Conservation (phyloP, 192 early-diverging fungal genomes). For the Coemansia asiatica region DNA sequence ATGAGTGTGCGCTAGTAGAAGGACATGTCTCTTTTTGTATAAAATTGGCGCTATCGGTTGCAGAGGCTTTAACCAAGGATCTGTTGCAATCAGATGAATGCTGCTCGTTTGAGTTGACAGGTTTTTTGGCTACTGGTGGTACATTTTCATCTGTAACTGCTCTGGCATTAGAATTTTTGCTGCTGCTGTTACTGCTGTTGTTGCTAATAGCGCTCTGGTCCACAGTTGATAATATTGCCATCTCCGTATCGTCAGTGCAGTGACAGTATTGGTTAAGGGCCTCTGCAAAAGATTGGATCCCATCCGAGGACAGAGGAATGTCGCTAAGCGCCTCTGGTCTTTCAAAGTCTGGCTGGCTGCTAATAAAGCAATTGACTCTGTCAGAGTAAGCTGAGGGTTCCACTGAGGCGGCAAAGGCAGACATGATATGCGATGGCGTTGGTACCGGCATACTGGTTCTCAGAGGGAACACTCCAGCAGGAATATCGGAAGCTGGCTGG, state of each 20-base stretch:
- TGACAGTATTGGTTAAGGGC: constrained; percentile 17
- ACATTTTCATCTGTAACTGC: not conserved
- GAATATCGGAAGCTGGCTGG: not conserved
- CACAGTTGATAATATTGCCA: not conserved
- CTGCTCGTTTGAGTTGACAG: not conserved
- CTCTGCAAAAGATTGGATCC: constrained; percentile 17
- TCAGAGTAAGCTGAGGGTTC: constrained; percentile 1
- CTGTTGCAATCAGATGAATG: no score
- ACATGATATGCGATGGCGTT: constrained; percentile 7
- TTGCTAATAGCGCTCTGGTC: no score
- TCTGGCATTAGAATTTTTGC: not conserved
- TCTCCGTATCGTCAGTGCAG: not conserved
- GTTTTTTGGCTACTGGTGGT: not conserved
- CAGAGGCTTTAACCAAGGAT: no score
- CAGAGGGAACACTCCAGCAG: not conserved
- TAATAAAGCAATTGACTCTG: not conserved
- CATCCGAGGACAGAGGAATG: not conserved
- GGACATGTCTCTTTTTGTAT: no score
- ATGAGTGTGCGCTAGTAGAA: no score
- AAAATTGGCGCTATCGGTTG: no score
- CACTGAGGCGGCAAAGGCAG: constrained; percentile 26
- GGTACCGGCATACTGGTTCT: constrained; percentile 2
- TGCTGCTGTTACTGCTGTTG: not conserved
- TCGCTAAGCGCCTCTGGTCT: not conserved
- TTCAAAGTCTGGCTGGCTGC: not conserved